Percentiles rank a stretch among this genome's conserved stretches.
Conservation (phyloP, 164 flowering plant species). For the grape (Vitis vinifera) region ASM3070453v1 NC_081810.1:378501-379000, state of each 20-base stretch:
- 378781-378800: constrained; percentile 97
- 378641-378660: constrained; percentile 98
- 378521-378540: no score
- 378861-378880: not conserved
- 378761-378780: constrained; percentile 94
- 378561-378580: no score
- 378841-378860: constrained; percentile 63
- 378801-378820: constrained; percentile 82
- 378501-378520: no score
- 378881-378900: not conserved
- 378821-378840: constrained; percentile 95
- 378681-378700: constrained; percentile 10
- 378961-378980: not conserved
- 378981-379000: not conserved
- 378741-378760: constrained; percentile 78
- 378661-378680: constrained; percentile 37
- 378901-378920: not conserved
- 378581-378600: constrained; percentile 65
- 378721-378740: not conserved
- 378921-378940: no score
- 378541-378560: no score
- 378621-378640: constrained; percentile 99
- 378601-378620: constrained; percentile 84
- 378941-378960: not conserved
- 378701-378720: not conserved